Base-by-base conservation (phyloP, 805 yeast species). In the Monosporozyma aerobia region DNA sequence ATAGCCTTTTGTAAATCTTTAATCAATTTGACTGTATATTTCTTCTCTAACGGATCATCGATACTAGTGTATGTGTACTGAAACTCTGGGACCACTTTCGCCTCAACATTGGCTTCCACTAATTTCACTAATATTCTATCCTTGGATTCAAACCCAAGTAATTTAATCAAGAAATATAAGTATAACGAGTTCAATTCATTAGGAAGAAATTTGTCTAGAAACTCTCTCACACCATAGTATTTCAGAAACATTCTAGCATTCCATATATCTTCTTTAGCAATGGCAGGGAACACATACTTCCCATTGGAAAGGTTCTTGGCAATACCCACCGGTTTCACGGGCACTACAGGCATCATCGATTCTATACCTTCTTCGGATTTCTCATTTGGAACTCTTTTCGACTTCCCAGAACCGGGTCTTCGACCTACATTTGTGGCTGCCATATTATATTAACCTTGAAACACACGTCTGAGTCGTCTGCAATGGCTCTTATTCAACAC, bases 201-300 rank as follows among this genome's bases (percentile, higher is more conserved):
- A 1, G 90, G 86, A 29, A 87, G 65, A 56, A 79, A 85, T 48
- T 73, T 72, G 50, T 80, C 80, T 47, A 87, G 64, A 60, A 88
- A 89, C 52, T 69, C 66, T 56, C 75, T 68, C 29, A 78, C 73
- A 0, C 96, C 96, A 53, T 78, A 65, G 7, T 69, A 64, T 59
- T 85, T 85, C 50, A 90, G 67, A 60, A 62, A 80, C 47, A 73
- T 70, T 51, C 84, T 71, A 1, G 81, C 79, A 48, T 72, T 73
- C 14, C 73, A 64, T 13, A 77, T 69, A 40, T 73, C 73, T 40
- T 75, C 77, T 47, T 73, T 75, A 1, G 78, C 68, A 27, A 71
- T 63, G 4, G 55, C 52, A 1, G 78, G 78, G 16, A 70, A 57
- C 3, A 61, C 55, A 61, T 69, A 72, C 53, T 66, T 67, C 2